Conservation (phyloP, 2,329 filamentous ascomycete genomes). For the Teratosphaeria epicoccoides region DNA sequence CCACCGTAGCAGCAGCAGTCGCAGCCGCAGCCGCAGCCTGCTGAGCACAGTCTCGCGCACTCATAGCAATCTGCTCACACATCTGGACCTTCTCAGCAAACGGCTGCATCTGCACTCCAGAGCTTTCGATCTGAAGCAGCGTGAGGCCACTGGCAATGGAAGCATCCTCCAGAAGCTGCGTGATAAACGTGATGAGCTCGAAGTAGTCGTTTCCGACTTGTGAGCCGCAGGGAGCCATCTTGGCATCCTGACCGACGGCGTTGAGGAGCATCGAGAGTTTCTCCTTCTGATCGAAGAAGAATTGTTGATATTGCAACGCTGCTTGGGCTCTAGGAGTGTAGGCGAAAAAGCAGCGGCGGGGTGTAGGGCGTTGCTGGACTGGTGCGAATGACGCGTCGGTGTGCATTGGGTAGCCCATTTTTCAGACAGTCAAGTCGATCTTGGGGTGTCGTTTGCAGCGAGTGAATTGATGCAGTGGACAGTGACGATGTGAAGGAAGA, state of each 20-base stretch:
- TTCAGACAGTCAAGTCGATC: not conserved
- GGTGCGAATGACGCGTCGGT: not conserved
- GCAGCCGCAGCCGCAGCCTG: not conserved
- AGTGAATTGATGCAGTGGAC: not conserved
- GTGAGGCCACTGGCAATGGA: conserved; percentile 8
- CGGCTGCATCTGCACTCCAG: conserved; percentile 3
- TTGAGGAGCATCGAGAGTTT: conserved; percentile 10
- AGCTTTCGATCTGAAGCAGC: conserved; percentile 6
- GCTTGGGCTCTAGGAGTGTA: conserved; percentile 7
- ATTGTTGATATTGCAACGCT: conserved; percentile 6
- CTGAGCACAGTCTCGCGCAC: conserved; percentile 1
- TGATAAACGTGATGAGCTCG: conserved; percentile 9
- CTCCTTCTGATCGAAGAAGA: conserved; percentile 9
- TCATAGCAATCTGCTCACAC: conserved; percentile 4
- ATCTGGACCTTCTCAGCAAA: conserved; percentile 9
- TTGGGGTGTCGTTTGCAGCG: not conserved
- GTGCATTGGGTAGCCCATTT: not conserved
- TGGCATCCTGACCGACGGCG: conserved; percentile 9
- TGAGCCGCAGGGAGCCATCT: conserved; percentile 3
- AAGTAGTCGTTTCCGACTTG: conserved; percentile 10
- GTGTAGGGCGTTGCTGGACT: not conserved
- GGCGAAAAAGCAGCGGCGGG: conserved; percentile 6
- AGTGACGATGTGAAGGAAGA: not conserved
- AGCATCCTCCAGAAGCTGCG: conserved; percentile 9
- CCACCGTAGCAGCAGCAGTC: not conserved